Percentiles rank a stretch among this genome's conserved stretches.
These are phyloP conservation scores for Nitzschia inconspicua DNA, from an alignment of 108 stramenopile species.

Conservation along the genomic window DNA sequence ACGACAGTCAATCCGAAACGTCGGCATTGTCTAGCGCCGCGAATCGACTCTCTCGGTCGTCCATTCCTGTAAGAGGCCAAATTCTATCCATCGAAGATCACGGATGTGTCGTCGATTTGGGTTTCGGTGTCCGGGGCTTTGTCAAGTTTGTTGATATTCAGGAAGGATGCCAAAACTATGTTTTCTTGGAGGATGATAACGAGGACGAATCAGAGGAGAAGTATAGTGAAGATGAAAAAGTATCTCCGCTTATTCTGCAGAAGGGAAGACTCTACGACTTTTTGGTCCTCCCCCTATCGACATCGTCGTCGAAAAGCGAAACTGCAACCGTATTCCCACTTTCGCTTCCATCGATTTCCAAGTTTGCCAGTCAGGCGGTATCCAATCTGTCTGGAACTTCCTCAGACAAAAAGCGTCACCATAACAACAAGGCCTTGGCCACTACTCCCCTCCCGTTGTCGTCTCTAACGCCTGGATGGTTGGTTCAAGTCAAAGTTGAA, in stretches of 20 bases:
- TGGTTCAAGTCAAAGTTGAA: constrained; percentile 64
- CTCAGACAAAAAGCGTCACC: constrained; percentile 6
- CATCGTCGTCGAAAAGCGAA: not conserved
- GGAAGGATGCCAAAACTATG: constrained; percentile 34
- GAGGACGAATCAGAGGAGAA: constrained; percentile 28
- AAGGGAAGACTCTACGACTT: constrained; percentile 53
- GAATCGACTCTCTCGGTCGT: not conserved
- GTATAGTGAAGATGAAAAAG: constrained; percentile 13
- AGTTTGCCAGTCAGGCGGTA: constrained; percentile 20
- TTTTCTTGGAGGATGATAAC: constrained; percentile 29
- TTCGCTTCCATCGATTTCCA: constrained; percentile 22
- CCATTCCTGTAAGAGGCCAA: constrained; percentile 45
- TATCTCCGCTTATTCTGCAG: constrained; percentile 31
- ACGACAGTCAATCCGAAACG: not conserved
- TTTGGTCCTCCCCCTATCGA: constrained; percentile 4
- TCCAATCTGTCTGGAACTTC: constrained; percentile 5
- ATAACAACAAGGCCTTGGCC: constrained; percentile 1
- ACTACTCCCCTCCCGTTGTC: constrained; percentile 33
- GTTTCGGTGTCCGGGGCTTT: constrained; percentile 50
- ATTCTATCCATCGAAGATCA: constrained; percentile 75
- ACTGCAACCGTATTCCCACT: constrained; percentile 21
- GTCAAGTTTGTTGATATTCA: constrained; percentile 48
- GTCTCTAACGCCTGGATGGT: constrained; percentile 61
- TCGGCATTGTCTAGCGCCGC: constrained; percentile 1
- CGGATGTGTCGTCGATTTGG: constrained; percentile 76